Evolutionary conservation across 768 basidiomycete genomes (phyloP).

Genomic region (Pleurotus cornucopiae): DNA sequence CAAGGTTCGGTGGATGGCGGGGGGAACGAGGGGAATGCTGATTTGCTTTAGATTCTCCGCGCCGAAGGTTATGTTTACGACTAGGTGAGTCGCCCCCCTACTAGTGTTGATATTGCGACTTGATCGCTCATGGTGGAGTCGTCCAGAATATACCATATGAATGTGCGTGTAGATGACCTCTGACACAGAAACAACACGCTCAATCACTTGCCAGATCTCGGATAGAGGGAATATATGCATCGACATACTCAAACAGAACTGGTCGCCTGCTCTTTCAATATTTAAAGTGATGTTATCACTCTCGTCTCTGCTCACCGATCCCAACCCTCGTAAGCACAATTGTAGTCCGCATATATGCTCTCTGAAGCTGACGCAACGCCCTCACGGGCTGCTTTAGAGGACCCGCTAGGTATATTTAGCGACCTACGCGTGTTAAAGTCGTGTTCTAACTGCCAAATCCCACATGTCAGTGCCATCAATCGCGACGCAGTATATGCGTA

Average conservation of each 20-base stretch:
- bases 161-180: conserved; percentile 32
- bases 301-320: conserved; percentile 89
- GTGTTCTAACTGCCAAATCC: background rate
- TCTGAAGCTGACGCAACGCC: background rate
- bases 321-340: conserved; percentile 75
- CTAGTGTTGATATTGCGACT: background rate
- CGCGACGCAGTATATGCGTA: conserved; percentile 62
- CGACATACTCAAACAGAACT: conserved; percentile 89
- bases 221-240: conserved; percentile 79
- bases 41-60: conserved; percentile 62
- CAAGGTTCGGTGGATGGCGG: background rate
- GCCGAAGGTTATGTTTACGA: conserved; percentile 71
- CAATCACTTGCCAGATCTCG: conserved; percentile 42
- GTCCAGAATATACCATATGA: conserved; percentile 83
- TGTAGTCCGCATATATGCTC: background rate
- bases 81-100: conserved; percentile 41
- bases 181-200: too few species aligned
- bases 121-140: background rate
- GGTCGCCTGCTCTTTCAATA: conserved; percentile 91
- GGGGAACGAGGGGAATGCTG: background rate
- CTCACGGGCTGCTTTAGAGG: conserved; percentile 37
- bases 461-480: conserved; percentile 56
- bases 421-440: background rate
- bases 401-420: conserved; percentile 55
- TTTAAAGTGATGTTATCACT: conserved; percentile 95